Base-by-base conservation (phyloP, 208 protist genomes). In the Endotrypanum monterogeii region DNA sequence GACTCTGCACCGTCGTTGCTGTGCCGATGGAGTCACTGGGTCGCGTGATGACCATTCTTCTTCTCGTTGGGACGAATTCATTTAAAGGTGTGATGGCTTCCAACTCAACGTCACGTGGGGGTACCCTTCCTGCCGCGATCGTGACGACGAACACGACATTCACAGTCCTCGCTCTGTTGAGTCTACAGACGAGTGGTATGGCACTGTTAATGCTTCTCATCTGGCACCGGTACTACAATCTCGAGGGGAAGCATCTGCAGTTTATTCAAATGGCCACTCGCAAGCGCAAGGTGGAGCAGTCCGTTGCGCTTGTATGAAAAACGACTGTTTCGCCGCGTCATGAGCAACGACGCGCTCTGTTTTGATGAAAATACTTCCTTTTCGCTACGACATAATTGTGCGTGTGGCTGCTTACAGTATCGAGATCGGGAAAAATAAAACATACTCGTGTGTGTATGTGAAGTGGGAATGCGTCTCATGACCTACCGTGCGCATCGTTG, bases 231-330 rank as follows among this genome's bases (percentile, higher is more conserved):
- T 74, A 72, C 39, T 96, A 96, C 82, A 91, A 87, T 51, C 67
- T 96, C 3, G 84, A 91, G 1, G 91, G 87, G 9, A 82, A 75
- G 23, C 86, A 96, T 70, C 63, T 94, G 52, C 79, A 84, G 68
- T 96, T 96, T 77, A 71, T 96, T 39, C 81, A 81, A 32, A 88
- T 88, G 80, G 84, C 86, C 6, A 77, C 78, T 46, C 80, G 80
- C 30, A 91, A 87, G 74, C 86, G 85, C 37, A 70, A 32, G 4
- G 85, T 88, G 54, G 76, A 71, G 55, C 66, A 83, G 54, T 52
- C 71, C 0, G 71, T 81, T 12, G 52, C 71, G 1, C 35, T 72
- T 12, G 77, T 88, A 4, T 83, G 58, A 73, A 14, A 32, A n/a
- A 37, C 20, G 61, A 30, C 30, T 2, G 18, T 46, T 8, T 39